Base-by-base conservation (phyloP, 108 stramenopile species). In the Skeletonema menzelii region DNA sequence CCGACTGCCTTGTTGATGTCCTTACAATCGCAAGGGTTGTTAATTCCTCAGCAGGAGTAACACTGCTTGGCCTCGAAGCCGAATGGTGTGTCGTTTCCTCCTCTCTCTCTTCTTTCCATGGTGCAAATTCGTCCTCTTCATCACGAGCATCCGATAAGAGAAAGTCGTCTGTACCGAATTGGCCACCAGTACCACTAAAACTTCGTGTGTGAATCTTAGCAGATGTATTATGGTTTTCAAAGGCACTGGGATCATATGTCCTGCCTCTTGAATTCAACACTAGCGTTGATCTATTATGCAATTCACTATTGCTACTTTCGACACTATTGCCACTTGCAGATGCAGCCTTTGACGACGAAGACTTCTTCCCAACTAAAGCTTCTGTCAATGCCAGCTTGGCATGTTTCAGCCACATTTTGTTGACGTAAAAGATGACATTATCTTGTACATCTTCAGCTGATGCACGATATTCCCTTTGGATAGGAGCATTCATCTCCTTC, bases 371-470 rank as follows among this genome's bases (percentile, higher is more conserved):
- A 15, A 31, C 26, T 44, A 73, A 65, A 0, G 69, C 67, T 19
- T 70, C 79, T 0, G 24, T 20, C 17, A 72, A 44, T 4, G 69
- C 17, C 1, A 58, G 19, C 47, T 59, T 69, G 44, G 79, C 79
- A 59, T 80, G 72, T 13, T 72, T 30, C 24, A 80, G 13, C 79
- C 79, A 80, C 7, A 63, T 73, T 44, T 57, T 68, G 58, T 80
- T 80, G 3, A 80, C 56, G 46, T 80, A 73, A 55, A 80, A 80
- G 67, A 24, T 19, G 72, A 57, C 55, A 58, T 67, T 68, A 30
- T 72, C 60, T 31, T 32, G 65, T 8, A 37, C n/a, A 8, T 73
- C 72, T 7, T 37, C 56, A 0, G 35, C 15, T 8, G 49, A 49
- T 2, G 78, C 72, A 35, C 78, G 71, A 44, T 69, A 62, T 20